Conservation (phyloP, 768 basidiomycete genomes). For the Pleurotus eryngii region DNA sequence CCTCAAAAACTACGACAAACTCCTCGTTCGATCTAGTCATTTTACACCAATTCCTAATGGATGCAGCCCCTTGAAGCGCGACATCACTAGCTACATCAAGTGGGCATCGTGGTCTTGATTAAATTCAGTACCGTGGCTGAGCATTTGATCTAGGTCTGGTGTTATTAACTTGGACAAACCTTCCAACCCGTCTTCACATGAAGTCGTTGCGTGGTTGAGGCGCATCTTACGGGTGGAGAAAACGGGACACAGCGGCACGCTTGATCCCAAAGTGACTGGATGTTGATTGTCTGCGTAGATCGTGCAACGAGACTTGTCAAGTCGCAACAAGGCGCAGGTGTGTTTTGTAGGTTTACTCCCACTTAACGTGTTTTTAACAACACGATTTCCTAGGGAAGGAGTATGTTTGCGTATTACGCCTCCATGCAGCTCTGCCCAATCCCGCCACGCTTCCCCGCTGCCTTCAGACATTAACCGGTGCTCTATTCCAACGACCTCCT, state of each 20-base stretch:
- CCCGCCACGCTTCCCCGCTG: slow-evolving; percentile 88
- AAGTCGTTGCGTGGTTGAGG: slow-evolving; percentile 98
- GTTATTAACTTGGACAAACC: slow-evolving; percentile 99
- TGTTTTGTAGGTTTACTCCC: slow-evolving; percentile 19
- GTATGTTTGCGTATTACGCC: slow-evolving; percentile 93
- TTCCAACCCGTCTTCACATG: slow-evolving; percentile 97
- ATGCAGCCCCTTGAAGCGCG: slow-evolving; percentile 92
- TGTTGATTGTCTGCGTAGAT: slow-evolving; percentile 99
- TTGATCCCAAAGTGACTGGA: slow-evolving; percentile 99
- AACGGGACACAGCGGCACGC: slow-evolving; percentile 97
- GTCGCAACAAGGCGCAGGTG: slow-evolving; percentile 96
- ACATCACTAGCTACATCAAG: slow-evolving; percentile 90
- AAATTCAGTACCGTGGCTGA: not conserved
- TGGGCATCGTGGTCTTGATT: slow-evolving; percentile 26
- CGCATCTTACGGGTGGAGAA: slow-evolving; percentile 97
- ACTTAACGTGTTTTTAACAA: not conserved
- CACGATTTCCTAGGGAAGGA: slow-evolving; percentile 73
- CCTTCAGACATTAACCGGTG: slow-evolving; percentile 95
- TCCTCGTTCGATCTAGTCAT: slow-evolving; percentile 91
- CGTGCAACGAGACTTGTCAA: slow-evolving; percentile 97
- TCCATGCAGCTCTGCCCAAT: slow-evolving; percentile 79
- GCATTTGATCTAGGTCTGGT: slow-evolving; percentile 66
- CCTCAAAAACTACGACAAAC: slow-evolving; percentile 98
- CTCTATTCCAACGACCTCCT: slow-evolving; percentile 97
- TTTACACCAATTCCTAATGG: slow-evolving; percentile 97